phyloP scores from a whole-genome alignment of 2,329 filamentous ascomycete genomes.

The Lasiodiplodia sp. region DNA sequence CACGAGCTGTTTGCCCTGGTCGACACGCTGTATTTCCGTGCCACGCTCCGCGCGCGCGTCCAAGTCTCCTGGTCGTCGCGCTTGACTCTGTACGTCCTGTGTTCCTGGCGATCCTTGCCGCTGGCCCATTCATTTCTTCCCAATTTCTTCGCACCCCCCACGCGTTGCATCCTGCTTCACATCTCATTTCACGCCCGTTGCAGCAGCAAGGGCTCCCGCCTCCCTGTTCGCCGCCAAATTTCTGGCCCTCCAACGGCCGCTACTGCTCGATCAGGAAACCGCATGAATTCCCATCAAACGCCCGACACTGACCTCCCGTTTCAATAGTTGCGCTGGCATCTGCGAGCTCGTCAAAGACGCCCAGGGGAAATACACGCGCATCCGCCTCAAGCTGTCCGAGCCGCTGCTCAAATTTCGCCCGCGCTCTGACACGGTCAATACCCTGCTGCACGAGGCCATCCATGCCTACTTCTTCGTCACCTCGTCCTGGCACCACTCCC shows the following conservation, averaged over 20 bases:
- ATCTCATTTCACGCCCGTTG: slow-evolving; percentile 15
- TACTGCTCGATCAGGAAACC: neutral
- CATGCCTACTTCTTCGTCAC: slow-evolving; percentile 57
- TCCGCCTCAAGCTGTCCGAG: slow-evolving; percentile 53
- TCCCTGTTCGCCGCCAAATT: neutral
- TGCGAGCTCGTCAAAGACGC: slow-evolving; percentile 53
- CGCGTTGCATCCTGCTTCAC: slow-evolving; percentile 16
- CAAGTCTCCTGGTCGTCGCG: slow-evolving; percentile 53
- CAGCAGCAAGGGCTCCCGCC: slow-evolving; percentile 16
- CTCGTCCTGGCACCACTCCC: slow-evolving; percentile 51
- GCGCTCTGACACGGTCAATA: slow-evolving; percentile 52
- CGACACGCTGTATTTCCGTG: slow-evolving; percentile 53
- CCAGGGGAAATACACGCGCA: slow-evolving; percentile 47
- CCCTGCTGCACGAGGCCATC: slow-evolving; percentile 53
- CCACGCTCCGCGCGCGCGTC: slow-evolving; percentile 48
- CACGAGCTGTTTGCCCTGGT: slow-evolving; percentile 51
- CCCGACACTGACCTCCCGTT: slow-evolving; percentile 16
- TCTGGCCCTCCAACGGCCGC: neutral
- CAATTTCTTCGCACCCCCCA: slow-evolving; percentile 7
- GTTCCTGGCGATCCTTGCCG: slow-evolving; percentile 28
- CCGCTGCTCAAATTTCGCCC: slow-evolving; percentile 54
- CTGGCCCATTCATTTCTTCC: slow-evolving; percentile 16
- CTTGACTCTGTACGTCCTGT: slow-evolving; percentile 48
- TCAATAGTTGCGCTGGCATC: slow-evolving; percentile 51
- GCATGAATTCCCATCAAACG: slow-evolving; percentile 17